Evolutionary conservation across 148 eudicot genomes (phyloP).

Genomic region (Nyssa sinensis): DNA sequence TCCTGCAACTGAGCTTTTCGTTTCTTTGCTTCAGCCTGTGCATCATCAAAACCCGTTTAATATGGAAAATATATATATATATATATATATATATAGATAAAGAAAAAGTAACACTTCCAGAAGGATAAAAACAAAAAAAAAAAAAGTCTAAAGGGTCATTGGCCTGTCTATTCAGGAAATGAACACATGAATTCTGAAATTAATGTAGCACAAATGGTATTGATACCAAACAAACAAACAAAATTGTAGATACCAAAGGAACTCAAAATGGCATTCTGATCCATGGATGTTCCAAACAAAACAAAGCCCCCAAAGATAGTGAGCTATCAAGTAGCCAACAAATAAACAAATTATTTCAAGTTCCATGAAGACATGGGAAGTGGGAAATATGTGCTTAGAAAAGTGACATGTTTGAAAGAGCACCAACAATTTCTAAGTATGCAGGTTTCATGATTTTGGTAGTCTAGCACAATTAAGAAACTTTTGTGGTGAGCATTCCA

Average conservation of each 20-base stretch:
- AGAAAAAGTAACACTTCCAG: neutral
- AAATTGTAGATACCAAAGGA: too few relatives aligned
- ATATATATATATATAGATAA: too few relatives aligned
- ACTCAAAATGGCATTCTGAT: neutral
- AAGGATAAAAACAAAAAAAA: neutral
- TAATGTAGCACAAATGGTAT: neutral
- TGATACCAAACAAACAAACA: neutral
- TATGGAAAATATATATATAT: neutral
- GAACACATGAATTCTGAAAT: neutral
- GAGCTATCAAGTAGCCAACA: neutral
- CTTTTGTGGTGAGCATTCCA: too few relatives aligned
- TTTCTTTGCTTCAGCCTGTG: constrained; percentile 82
- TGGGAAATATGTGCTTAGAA: neutral
- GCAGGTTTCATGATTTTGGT: neutral
- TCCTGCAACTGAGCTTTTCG: constrained; percentile 71
- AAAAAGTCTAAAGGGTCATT: neutral
- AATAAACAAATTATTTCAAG: neutral
- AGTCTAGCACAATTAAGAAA: neutral
- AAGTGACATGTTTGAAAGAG: neutral
- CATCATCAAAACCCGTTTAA: constrained; percentile 15
- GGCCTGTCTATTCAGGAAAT: neutral
- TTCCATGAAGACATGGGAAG: too few relatives aligned
- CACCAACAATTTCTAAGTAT: neutral
- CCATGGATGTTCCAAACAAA: neutral
- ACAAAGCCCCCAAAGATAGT: neutral